Base-by-base conservation (phyloP, 148 eudicot species). In the Rheum nobile region DNA sequence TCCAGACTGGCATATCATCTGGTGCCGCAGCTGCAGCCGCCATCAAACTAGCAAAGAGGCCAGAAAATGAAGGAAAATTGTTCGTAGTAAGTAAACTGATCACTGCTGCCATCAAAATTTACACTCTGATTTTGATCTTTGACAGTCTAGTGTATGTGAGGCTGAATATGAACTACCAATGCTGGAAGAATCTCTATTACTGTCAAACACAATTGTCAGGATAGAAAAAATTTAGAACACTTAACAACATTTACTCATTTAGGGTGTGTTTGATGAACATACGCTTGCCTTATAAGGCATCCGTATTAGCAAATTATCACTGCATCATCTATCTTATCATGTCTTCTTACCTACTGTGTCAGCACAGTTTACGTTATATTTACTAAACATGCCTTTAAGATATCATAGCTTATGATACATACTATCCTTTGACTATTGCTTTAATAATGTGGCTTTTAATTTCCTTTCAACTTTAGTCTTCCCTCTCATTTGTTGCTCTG, bases 1-100 rank as follows among this genome's bases (percentile, higher is more conserved):
- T 57, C 34, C 81, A 93, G 98, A 90, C 85, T 72, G 98, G 98
- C 22, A 91, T 95, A 70, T 95, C 98, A 54, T 91, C 98, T 43
- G 98, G 98, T 69, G 93, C 92, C 43, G 96, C 98, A 10, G 96
- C 97, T 1, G 91, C 88, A 4, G 97, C 98, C 19, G 98, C 96
- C 55, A 85, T 95, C 32, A 80, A 78, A 79, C 74, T 95, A 74
- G 98, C 96, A n/a, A 86, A 87, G 84, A 86, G 82, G 82, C 96
- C 96, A 32, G 96, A 91, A 85, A 86, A 91, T 83, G 83, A 89
- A 76, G 96, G 97, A 77, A 95, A 91, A 77, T 95, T 93, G 79
- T 85, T 93, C 75, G 98, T 89, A 61, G 98, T 91, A 85, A 89
- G 97, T 83, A 35, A 35, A 3, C 38, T 50, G 1, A 65, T 65